phyloP scores from a whole-genome alignment of 306 rosid genomes.

The Canavalia gladiata region DNA sequence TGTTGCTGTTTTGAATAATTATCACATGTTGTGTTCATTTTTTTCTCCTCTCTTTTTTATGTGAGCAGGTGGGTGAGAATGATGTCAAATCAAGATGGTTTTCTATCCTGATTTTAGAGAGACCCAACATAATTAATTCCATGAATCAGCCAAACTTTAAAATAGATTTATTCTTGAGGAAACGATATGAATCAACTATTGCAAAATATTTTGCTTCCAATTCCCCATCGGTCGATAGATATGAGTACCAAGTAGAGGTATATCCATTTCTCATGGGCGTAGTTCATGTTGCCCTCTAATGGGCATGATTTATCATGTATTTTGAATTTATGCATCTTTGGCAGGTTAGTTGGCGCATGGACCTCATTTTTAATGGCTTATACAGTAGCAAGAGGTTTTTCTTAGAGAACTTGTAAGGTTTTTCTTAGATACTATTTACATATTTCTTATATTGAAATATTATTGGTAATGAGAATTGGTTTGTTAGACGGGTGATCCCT shows the following conservation, averaged over 20 bases:
- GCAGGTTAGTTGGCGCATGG: slow-evolving; percentile 98
- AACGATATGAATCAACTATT: slow-evolving; percentile 81
- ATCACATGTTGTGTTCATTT: background rate
- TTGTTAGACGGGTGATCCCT: background rate
- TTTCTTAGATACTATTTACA: background rate
- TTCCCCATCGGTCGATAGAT: slow-evolving; percentile 67
- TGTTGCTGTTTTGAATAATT: background rate
- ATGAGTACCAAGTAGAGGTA: slow-evolving; percentile 97
- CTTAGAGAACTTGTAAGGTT: slow-evolving; percentile 98
- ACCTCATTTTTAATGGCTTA: slow-evolving; percentile 96
- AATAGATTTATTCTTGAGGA: slow-evolving; percentile 52
- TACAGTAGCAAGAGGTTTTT: slow-evolving; percentile 97
- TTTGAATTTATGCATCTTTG: slow-evolving; percentile 31
- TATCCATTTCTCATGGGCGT: background rate
- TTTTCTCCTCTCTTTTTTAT: too few species aligned
- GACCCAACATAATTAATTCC: slow-evolving; percentile 43
- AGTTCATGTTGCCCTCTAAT: background rate
- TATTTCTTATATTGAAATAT: background rate
- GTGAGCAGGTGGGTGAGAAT: slow-evolving; percentile 64
- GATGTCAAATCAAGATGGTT: slow-evolving; percentile 63
- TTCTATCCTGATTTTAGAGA: slow-evolving; percentile 60
- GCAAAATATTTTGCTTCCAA: slow-evolving; percentile 74
- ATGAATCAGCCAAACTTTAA: slow-evolving; percentile 46
- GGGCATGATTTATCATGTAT: background rate
- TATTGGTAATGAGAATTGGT: background rate